Conservation (phyloP, 768 basidiomycete species). For the Auriscalpium orientale region DNA sequence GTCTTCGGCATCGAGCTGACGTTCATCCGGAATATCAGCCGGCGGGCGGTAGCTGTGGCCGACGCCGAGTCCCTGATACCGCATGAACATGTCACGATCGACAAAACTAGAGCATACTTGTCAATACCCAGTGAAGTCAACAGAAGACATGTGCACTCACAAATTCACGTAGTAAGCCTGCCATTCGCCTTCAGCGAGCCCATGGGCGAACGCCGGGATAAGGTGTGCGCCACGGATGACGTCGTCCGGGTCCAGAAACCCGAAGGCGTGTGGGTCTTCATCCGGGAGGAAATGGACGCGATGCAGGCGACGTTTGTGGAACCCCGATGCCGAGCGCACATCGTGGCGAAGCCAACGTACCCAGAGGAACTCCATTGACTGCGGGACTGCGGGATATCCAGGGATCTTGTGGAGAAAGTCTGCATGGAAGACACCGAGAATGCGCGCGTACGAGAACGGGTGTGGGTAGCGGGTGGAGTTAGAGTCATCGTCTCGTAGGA, state of each 20-base stretch:
- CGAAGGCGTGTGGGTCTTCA: constrained; percentile 20
- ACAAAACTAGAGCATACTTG: background rate
- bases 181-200: constrained; percentile 8
- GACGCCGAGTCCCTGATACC: background rate
- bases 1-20: background rate
- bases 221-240: constrained; percentile 26
- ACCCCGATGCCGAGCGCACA: background rate
- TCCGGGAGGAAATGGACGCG: constrained; percentile 19
- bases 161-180: background rate
- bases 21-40: background rate
- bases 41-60: background rate
- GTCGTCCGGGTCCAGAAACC: constrained; percentile 28
- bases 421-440: constrained; percentile 24
- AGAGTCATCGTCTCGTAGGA: background rate
- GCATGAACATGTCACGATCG: constrained; percentile 1
- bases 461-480: background rate
- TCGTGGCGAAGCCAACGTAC: constrained; percentile 26
- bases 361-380: constrained; percentile 25
- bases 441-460: constrained; percentile 26
- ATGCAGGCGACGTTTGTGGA: constrained; percentile 7
- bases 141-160: background rate
- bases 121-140: too few relatives aligned
- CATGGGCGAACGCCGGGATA: constrained; percentile 25
- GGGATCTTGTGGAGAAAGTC: constrained; percentile 14
- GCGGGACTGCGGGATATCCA: background rate